Conservation (phyloP, 345 rosid genomes). For the Rubroshorea leprosula region DNA sequence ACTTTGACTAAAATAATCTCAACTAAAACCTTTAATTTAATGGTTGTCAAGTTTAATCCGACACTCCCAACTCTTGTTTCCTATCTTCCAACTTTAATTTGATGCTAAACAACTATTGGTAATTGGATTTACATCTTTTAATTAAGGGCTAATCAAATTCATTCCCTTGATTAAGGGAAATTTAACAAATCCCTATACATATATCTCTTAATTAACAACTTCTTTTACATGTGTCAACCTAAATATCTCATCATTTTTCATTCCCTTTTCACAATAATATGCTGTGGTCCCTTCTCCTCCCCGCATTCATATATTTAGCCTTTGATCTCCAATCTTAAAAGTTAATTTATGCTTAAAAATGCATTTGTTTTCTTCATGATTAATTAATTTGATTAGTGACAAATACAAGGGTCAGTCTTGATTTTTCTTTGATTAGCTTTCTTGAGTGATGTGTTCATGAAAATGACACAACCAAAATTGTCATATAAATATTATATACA, state of each 20-base stretch:
- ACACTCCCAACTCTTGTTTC: constrained; percentile 44
- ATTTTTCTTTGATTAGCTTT: not conserved
- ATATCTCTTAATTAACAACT: not conserved
- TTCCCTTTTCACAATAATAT: constrained; percentile 16
- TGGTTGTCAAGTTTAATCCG: constrained; percentile 49
- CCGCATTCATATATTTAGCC: no score
- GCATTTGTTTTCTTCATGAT: no score
- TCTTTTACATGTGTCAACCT: no score
- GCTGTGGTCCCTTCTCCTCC: no score
- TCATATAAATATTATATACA: no score
- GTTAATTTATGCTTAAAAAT: no score
- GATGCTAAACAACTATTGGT: constrained; percentile 16
- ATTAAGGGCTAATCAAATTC: constrained; percentile 18
- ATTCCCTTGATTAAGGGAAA: constrained; percentile 17
- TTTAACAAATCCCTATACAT: constrained; percentile 25
- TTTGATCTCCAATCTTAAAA: no score
- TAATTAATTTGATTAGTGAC: no score
- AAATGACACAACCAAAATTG: not conserved
- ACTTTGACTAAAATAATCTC: constrained; percentile 4
- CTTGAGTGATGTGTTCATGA: not conserved
- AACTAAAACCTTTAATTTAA: constrained; percentile 16
- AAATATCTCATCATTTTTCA: constrained; percentile 10
- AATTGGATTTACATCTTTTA: constrained; percentile 17
- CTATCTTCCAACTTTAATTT: constrained; percentile 40
- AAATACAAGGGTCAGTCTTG: not conserved